Evolutionary conservation across 2,329 filamentous ascomycete species (phyloP), one percentile per base, ranked within the genome.

Genomic region (Xenoacremonium recifei): DNA sequence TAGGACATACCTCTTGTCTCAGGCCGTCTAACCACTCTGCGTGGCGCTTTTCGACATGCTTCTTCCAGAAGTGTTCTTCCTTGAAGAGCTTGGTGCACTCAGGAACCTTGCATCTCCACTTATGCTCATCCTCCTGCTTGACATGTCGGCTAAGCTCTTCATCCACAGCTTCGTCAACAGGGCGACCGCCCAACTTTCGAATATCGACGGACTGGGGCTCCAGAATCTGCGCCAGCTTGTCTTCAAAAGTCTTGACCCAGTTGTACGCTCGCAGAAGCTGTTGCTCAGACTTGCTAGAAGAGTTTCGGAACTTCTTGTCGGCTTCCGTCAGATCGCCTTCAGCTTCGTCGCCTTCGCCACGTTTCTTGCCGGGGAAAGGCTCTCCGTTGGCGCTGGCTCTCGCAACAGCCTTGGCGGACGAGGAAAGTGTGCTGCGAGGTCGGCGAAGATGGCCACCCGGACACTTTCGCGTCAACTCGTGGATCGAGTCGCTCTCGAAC

Each of bases 191-290:
- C 19, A 97, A 79, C 69, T 96, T 97, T 63, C 84, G 84, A 31
- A 97, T 73, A 59, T 97, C 90, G 18, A 87, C 87, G 37, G 84
- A 83, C 40, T 93, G 88, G 0, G 93, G 93, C 53, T 97, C 92
- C 12, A 99, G 76, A 35, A 97, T 87, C 63, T 96, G 91, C 62
- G 89, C 74, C 38, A 99, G 78, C 70, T 99, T 99, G 61, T 99
- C 93, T 62, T 99, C 93, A 58, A 96, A 99, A 0, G 93, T 97
- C 72, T 87, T 95, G 46, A 99, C 95, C 93, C 95, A 99, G 61
- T 97, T 99, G 71, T 90, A 97, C 0, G 93, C 93, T 43, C 91
- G 85, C 59, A 95, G 87, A 12, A 97, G 80, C 62, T 97, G 93
- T 63, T 95, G 89, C 58, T 96, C 90, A 4, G 84, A 82, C 70